A percentile compares a stretch with the other conserved stretches of the same genome.
Conservation (phyloP, 257 asterid genomes). For the Solanum arcanum region DNA sequence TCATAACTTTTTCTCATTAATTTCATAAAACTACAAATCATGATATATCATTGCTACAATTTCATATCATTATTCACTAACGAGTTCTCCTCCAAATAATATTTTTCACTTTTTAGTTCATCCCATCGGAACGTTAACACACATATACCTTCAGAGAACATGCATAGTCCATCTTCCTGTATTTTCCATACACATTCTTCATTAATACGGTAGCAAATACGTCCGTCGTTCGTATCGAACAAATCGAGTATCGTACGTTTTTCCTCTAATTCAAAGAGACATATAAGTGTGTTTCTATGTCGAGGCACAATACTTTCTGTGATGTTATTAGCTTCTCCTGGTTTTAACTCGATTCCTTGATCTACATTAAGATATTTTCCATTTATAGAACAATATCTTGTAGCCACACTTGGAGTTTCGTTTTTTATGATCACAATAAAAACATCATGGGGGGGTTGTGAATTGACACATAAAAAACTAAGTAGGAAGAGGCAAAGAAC, state of each 20-base stretch:
- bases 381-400: too few relatives aligned
- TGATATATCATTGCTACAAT: neutral
- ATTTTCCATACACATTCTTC: neutral
- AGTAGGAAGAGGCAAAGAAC: neutral
- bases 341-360: neutral
- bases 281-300: neutral
- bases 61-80: neutral
- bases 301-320: neutral
- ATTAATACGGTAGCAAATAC: neutral
- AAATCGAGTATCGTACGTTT: neutral
- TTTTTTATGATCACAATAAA: neutral
- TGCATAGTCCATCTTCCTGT: neutral
- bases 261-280: neutral
- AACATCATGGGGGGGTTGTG: neutral
- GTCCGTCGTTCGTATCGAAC: neutral
- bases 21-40: neutral
- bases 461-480: neutral
- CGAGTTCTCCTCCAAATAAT: neutral
- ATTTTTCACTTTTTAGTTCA: neutral
- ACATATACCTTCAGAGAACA: neutral
- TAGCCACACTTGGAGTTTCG: neutral
- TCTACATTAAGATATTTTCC: too few relatives aligned
- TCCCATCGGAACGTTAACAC: neutral
- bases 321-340: neutral
- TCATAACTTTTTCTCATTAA: neutral